Evolutionary conservation across 2,329 filamentous ascomycete genomes (phyloP), one percentile per base, ranked within the genome.

Genomic region (Aspergillus puulaauensis): DNA sequence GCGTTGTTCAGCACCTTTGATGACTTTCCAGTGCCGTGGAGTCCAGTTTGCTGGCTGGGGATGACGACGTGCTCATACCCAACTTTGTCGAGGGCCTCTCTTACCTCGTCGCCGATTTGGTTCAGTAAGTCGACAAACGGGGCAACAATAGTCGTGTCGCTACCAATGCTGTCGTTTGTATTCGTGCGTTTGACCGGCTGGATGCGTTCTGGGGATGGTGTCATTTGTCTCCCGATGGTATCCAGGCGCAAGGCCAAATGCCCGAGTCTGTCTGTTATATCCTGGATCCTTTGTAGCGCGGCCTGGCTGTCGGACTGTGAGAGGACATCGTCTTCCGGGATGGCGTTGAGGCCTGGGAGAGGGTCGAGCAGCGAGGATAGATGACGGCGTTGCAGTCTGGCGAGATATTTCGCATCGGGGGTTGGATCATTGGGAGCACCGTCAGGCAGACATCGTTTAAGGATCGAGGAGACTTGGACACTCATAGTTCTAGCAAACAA

Each of bases 111-210:
- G 17, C 60, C 51, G 7, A 59, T 54, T 12, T 60, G 54, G 17
- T 60, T 47, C 31, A 61, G 48, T 7, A 61, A 21, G 11, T 55
- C 57, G 6, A 57, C 41, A 6, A 60, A 39, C 2, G 60, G 57
- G 46, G 31, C 54, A 19, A 57, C 46, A 3, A 39, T 24, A 4
- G 50, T 47, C 2, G 47, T 44, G 17, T 56, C 48, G n/a, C 40
- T 54, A 3, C 50, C 43, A 5, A 54, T 12, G 12, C 39, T 45
- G 9, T 52, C 44, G 33, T 37, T 21, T 1, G 41, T 52, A 6
- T 41, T 39, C 6, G 21, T 35, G 19, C 35, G 50, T 46, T 44
- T 27, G 21, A 33, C 15, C 6, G 44, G 21, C 23, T n/a, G 35
- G 6, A 6, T n/a, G 3, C 50, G 50, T 17, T 51, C 50, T 27